These are phyloP conservation scores for Hansfordia pulvinata DNA, from an alignment of 2,329 filamentous ascomycete species.

Conservation along the genomic window DNA sequence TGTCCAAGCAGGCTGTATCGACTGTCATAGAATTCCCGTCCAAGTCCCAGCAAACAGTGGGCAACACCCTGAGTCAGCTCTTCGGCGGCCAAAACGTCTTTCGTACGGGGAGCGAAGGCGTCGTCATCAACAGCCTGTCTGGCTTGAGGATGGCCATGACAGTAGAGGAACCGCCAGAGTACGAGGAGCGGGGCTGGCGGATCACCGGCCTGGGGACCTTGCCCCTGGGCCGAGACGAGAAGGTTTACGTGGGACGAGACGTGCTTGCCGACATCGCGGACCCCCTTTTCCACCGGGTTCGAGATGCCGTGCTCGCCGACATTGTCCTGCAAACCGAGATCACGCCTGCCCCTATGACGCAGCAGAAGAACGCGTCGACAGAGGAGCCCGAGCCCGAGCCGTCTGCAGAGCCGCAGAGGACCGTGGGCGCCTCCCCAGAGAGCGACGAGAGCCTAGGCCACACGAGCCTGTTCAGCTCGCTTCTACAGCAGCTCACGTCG, in stretches of 20 bases:
- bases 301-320: slow-evolving; percentile 61
- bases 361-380: slow-evolving; percentile 11
- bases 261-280: slow-evolving; percentile 67
- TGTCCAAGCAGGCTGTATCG: slow-evolving; percentile 56
- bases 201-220: slow-evolving; percentile 74
- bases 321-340: slow-evolving; percentile 47
- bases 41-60: slow-evolving; percentile 24
- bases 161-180: slow-evolving; percentile 36
- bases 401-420: slow-evolving; percentile 12
- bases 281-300: slow-evolving; percentile 68
- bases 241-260: slow-evolving; percentile 65
- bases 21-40: slow-evolving; percentile 52
- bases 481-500: slow-evolving; percentile 31
- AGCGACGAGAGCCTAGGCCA: slow-evolving; percentile 6
- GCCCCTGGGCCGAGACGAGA: slow-evolving; percentile 75
- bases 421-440: too few species aligned
- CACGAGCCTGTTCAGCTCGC: slow-evolving; percentile 22
- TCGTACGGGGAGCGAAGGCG: slow-evolving; percentile 28
- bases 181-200: slow-evolving; percentile 40
- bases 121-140: slow-evolving; percentile 36
- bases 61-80: slow-evolving; percentile 29
- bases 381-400: slow-evolving; percentile 10
- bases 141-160: slow-evolving; percentile 53
- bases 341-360: slow-evolving; percentile 4
- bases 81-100: slow-evolving; percentile 33